Base-by-base conservation (phyloP, 2,329 filamentous ascomycete species). In the Meredithiella fracta region DNA sequence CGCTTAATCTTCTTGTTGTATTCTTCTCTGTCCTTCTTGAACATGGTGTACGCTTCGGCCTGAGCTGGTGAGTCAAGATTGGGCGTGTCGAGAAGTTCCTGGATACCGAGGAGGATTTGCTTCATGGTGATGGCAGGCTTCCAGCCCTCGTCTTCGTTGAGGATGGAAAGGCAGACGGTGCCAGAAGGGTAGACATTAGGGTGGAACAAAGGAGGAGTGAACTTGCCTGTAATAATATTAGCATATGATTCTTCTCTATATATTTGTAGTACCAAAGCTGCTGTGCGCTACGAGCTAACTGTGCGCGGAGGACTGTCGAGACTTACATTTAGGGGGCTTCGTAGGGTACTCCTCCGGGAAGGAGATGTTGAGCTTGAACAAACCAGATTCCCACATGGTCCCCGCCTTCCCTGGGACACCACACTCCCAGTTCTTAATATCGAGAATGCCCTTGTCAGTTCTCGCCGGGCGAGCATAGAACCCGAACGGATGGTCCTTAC, bases 281-380 rank as follows among this genome's bases (percentile, higher is more conserved):
- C n/a, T n/a, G n/a, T n/a, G 29, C 5, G 11, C 11, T 34, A 5
- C 29, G 29, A n/a, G 29, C 29, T 11, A 34, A 11, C 29, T 11
- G 29, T 34, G 29, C 31, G 25, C 26, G 44, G 23, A 17, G 31
- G 31, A 15, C 37, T 47, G 25, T 15, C 17, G 26, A 29, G 37
- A 72, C 84, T 69, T 80, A 95, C 92, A 98, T 72, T 98, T 98
- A 1, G 92, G 92, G 31, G 92, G 92, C 70, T 98, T 98, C 53
- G 94, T 98, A 15, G 92, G 92, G 68, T 98, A 98, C 65, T 98
- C 92, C 65, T 98, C 92, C 0, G 94, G 92, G 64, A 98, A 98
- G 9, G 78, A 81, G 64, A 98, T 85, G 58, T 85, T 88, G 58
- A 98, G 73, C 73, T 97, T 98, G 74, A 97, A 97, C 9, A 96